phyloP scores from a whole-genome alignment of 345 rosid genomes.

The Anacardium occidentale region DNA sequence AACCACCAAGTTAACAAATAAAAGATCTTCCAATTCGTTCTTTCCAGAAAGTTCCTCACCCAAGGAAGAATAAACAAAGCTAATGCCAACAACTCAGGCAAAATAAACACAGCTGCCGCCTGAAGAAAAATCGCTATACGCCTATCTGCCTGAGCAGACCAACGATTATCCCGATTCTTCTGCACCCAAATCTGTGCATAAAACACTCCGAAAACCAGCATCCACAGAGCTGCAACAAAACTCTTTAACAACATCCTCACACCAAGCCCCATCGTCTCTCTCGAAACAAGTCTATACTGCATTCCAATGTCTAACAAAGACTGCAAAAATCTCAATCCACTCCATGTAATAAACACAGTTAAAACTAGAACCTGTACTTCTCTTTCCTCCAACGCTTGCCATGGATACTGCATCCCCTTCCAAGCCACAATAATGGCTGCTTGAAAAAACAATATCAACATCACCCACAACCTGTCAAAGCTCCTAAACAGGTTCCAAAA shows the following conservation, averaged over 20 bases:
- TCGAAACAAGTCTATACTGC: slow-evolving; percentile 65
- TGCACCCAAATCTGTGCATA: slow-evolving; percentile 76
- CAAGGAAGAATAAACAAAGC: slow-evolving; percentile 79
- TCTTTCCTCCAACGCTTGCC: slow-evolving; percentile 49
- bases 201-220: slow-evolving; percentile 56
- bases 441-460: slow-evolving; percentile 73
- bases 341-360: slow-evolving; percentile 83
- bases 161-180: slow-evolving; percentile 45
- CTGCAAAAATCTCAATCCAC: slow-evolving; percentile 77
- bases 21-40: slow-evolving; percentile 78
- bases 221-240: slow-evolving; percentile 68
- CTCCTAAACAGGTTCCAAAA: slow-evolving; percentile 84
- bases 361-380: slow-evolving; percentile 68
- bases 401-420: slow-evolving; percentile 52
- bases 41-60: slow-evolving; percentile 90
- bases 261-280: slow-evolving; percentile 68
- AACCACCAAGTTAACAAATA: slow-evolving; percentile 77
- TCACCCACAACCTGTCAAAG: slow-evolving; percentile 87
- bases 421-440: slow-evolving; percentile 78
- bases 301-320: slow-evolving; percentile 67
- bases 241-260: slow-evolving; percentile 79
- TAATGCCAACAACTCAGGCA: slow-evolving; percentile 83
- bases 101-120: slow-evolving; percentile 56
- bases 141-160: slow-evolving; percentile 48
- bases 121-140: slow-evolving; percentile 60